Percentiles rank a stretch among this genome's conserved stretches.
Conservation (phyloP, 2,329 filamentous ascomycete genomes). For the Fusarium palustre region DNA sequence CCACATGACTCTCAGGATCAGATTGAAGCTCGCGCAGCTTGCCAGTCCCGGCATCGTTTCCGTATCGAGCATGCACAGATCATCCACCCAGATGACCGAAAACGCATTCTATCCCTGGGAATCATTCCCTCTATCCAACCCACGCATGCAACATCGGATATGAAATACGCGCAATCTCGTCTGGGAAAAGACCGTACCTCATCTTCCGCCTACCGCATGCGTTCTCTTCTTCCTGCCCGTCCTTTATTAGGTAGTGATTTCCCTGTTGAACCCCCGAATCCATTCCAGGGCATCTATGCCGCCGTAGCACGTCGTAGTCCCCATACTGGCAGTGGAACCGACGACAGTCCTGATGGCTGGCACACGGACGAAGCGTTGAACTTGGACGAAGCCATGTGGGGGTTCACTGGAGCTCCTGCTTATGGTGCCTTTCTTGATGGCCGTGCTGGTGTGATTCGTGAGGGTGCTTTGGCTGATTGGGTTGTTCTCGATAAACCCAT, state of each 20-base stretch:
- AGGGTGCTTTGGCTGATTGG: constrained; percentile 76
- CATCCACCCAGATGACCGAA: constrained; percentile 73
- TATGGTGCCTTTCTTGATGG: constrained; percentile 70
- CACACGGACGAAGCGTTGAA: constrained; percentile 69
- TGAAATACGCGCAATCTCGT: constrained; percentile 72
- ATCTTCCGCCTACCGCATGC: constrained; percentile 74
- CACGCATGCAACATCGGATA: constrained; percentile 78
- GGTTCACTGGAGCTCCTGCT: constrained; percentile 71
- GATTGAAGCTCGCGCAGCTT: constrained; percentile 54
- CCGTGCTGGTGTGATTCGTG: constrained; percentile 67
- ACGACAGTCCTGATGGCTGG: constrained; percentile 66
- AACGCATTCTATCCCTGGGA: constrained; percentile 66
- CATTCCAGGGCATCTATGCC: constrained; percentile 76
- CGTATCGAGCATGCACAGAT: constrained; percentile 79
- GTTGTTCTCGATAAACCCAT: constrained; percentile 73
- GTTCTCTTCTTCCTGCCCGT: constrained; percentile 64
- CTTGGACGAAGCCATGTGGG: constrained; percentile 68
- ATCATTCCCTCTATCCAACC: constrained; percentile 78
- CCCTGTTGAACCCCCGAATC: constrained; percentile 75
- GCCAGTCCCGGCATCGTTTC: constrained; percentile 68
- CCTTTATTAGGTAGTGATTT: constrained; percentile 77
- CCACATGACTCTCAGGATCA: constrained; percentile 17
- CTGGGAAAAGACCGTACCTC: constrained; percentile 67
- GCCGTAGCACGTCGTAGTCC: constrained; percentile 72
- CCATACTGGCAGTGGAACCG: constrained; percentile 62